phyloP scores from a whole-genome alignment of 106 monocot genomes.

The Iris macrosiphon region DNA sequence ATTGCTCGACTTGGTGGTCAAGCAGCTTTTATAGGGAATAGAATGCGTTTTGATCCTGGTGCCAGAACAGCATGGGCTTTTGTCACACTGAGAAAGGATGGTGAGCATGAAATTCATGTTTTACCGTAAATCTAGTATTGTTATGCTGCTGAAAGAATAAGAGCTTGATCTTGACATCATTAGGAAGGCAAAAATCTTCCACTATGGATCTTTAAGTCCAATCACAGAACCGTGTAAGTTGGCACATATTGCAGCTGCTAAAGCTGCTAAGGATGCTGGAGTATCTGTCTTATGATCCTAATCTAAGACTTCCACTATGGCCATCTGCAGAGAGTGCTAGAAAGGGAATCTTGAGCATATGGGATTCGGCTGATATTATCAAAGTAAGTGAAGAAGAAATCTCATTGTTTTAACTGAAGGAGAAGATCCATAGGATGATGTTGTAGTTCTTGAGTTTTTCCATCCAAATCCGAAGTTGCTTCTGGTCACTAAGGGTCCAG shows the following conservation, averaged over 20 bases:
- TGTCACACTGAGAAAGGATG: constrained; percentile 84
- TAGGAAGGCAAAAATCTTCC: constrained; percentile 91
- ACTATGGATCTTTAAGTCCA: constrained; percentile 96
- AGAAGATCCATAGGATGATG: constrained; percentile 80
- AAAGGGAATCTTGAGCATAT: constrained; percentile 94
- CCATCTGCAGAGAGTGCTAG: constrained; percentile 85
- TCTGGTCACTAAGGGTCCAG: constrained; percentile 72
- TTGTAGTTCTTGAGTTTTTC: constrained; percentile 54
- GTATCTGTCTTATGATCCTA: constrained; percentile 92
- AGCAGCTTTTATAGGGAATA: constrained; percentile 70
- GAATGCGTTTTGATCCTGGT: constrained; percentile 87
- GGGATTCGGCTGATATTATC: constrained; percentile 91
- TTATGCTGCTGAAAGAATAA: constrained; percentile 89
- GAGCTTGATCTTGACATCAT: constrained; percentile 92
- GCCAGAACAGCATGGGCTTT: constrained; percentile 96
- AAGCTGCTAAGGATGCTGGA: constrained; percentile 89
- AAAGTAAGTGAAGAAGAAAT: constrained; percentile 94
- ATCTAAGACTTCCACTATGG: constrained; percentile 92
- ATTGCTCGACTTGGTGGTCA: constrained; percentile 72
- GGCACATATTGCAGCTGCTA: constrained; percentile 82
- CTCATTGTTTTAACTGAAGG: constrained; percentile 77
- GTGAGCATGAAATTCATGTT: constrained; percentile 98
- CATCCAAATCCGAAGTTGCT: constrained; percentile 81
- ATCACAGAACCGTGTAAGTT: constrained; percentile 97
- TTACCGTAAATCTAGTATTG: constrained; percentile 96